Conservation (phyloP, 1,284 basidiomycete species). For the Apiotrichum sp. region DNA sequence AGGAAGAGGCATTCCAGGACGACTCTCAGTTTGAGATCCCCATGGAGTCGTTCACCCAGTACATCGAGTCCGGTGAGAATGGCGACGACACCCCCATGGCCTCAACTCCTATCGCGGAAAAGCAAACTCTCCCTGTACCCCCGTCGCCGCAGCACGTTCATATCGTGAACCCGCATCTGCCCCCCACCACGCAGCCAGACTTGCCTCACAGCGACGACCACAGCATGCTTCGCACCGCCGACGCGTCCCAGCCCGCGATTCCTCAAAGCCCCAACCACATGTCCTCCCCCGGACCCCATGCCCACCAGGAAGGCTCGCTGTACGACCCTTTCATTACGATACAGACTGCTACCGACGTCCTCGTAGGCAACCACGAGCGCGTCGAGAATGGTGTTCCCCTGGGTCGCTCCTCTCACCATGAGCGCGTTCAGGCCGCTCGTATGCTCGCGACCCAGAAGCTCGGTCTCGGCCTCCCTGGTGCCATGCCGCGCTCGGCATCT, state of each 20-base stretch:
- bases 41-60: slow-evolving; percentile 14
- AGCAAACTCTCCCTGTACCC: slow-evolving; percentile 3
- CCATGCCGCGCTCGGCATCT: not conserved
- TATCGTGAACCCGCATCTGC: slow-evolving; percentile 12
- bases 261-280: not conserved
- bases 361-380: slow-evolving; percentile 41
- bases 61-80: slow-evolving; percentile 9
- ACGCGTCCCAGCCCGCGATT: slow-evolving; percentile 34
- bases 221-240: slow-evolving; percentile 37
- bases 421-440: slow-evolving; percentile 42
- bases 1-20: slow-evolving; percentile 31
- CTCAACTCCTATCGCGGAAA: slow-evolving; percentile 24
- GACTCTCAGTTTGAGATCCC: slow-evolving; percentile 25
- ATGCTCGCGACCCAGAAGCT: slow-evolving; percentile 40
- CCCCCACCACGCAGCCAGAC: slow-evolving; percentile 27
- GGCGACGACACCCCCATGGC: slow-evolving; percentile 21
- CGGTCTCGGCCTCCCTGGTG: slow-evolving; percentile 37
- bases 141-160: slow-evolving; percentile 11
- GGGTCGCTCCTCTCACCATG: slow-evolving; percentile 60
- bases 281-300: slow-evolving; percentile 19
- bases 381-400: slow-evolving; percentile 62
- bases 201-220: slow-evolving; percentile 32
- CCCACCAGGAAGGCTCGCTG: slow-evolving; percentile 41
- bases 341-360: slow-evolving; percentile 40
- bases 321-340: slow-evolving; percentile 47